A percentile compares a stretch with the other conserved stretches of the same genome.
Evolutionary conservation across 2,329 filamentous ascomycete species (phyloP).

Genomic region (Fusarium sp.): DNA sequence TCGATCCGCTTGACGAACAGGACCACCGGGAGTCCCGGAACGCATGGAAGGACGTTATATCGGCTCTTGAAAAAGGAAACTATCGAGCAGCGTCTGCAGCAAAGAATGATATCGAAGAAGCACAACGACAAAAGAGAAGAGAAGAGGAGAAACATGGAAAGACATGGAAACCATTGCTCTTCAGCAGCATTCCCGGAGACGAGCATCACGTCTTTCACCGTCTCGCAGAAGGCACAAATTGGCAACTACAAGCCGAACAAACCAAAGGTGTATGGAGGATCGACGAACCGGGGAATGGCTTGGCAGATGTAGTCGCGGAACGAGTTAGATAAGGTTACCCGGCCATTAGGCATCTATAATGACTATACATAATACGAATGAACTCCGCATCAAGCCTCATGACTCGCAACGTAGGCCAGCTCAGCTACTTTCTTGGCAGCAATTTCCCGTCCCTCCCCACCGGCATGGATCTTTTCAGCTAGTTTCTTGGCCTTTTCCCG

Average conservation of each 20-base stretch:
- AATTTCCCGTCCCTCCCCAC: conserved; percentile 14
- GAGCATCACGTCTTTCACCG: conserved; percentile 23
- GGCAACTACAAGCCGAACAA: conserved; percentile 19
- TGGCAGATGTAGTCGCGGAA: background rate
- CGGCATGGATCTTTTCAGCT: conserved; percentile 6
- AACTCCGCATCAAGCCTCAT: background rate
- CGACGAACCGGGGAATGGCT: conserved; percentile 12
- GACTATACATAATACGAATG: background rate
- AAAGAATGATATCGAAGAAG: conserved; percentile 85
- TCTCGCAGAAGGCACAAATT: conserved; percentile 17
- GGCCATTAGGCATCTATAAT: background rate
- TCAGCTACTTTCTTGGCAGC: conserved; percentile 14
- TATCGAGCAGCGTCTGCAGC: conserved; percentile 77
- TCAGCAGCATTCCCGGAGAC: conserved; percentile 1
- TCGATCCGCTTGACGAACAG: conserved; percentile 68
- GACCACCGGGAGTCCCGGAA: conserved; percentile 83
- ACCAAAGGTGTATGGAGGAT: conserved; percentile 36
- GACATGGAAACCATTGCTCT: conserved; percentile 33
- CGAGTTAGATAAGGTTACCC: background rate
- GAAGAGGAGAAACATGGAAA: conserved; percentile 66
- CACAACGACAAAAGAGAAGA: conserved; percentile 80
- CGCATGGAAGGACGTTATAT: conserved; percentile 83
- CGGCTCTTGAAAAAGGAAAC: conserved; percentile 78
- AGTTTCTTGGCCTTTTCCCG: conserved; percentile 34
- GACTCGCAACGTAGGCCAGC: conserved; percentile 13